These are phyloP conservation scores for Primulina eburnea DNA, from an alignment of 257 asterid species.

Conservation along the genomic window DNA sequence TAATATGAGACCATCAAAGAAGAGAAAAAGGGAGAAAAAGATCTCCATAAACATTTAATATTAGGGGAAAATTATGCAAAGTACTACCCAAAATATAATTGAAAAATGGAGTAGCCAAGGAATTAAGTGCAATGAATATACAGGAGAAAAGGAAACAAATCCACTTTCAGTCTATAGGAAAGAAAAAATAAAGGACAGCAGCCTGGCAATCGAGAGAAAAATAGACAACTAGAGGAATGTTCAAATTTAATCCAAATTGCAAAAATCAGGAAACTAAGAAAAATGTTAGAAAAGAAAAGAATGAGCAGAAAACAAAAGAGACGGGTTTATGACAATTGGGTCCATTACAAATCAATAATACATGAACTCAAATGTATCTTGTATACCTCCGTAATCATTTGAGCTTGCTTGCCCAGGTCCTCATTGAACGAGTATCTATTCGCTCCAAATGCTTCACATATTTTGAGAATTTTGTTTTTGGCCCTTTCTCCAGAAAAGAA, in stretches of 20 bases:
- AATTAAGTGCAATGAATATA: neutral
- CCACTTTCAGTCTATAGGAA: neutral
- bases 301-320: neutral
- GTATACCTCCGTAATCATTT: conserved; percentile 71
- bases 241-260: neutral
- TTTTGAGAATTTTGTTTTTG: conserved; percentile 79
- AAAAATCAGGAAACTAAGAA: conserved; percentile 8
- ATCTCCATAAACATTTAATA: neutral
- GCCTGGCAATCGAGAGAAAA: neutral
- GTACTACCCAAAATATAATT: neutral
- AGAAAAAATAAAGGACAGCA: neutral
- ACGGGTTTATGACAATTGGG: neutral
- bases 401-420: conserved; percentile 76
- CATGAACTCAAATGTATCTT: neutral
- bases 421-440: conserved; percentile 81
- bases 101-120: neutral
- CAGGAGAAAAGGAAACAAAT: neutral
- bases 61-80: neutral
- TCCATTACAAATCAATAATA: neutral
- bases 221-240: neutral
- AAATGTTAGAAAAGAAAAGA: conserved; percentile 15
- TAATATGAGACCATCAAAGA: neutral
- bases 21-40: neutral
- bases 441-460: conserved; percentile 99
- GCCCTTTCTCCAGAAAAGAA: conserved; percentile 98